Percentiles rank a stretch among this genome's conserved stretches.
These are phyloP conservation scores for Hypholoma sublateritium DNA, from an alignment of 768 basidiomycete genomes.

Conservation along the genomic window DNA sequence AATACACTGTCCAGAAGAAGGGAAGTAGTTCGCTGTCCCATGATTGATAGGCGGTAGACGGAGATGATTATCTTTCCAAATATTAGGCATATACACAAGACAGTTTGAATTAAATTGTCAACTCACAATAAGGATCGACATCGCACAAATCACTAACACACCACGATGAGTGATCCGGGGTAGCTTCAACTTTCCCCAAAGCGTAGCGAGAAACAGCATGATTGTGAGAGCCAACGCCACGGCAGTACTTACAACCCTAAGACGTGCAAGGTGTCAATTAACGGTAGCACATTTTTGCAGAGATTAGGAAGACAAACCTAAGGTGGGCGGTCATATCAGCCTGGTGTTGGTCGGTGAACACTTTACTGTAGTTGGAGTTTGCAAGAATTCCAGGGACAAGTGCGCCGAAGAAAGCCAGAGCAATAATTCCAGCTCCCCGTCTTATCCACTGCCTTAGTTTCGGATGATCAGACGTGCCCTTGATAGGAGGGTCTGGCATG, in stretches of 20 bases:
- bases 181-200: too few relatives aligned
- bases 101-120: too few relatives aligned
- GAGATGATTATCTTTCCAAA: slow-evolving; percentile 27
- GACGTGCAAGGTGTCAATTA: too few relatives aligned
- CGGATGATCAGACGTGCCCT: not conserved
- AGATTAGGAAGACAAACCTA: too few relatives aligned
- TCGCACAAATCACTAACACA: too few relatives aligned
- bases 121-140: too few relatives aligned
- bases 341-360: not conserved
- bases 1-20: slow-evolving; percentile 31
- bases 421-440: not conserved
- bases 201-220: too few relatives aligned
- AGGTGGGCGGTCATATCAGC: not conserved
- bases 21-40: slow-evolving; percentile 33
- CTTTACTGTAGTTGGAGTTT: not conserved
- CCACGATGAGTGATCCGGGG: too few relatives aligned
- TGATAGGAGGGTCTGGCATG: slow-evolving; percentile 7
- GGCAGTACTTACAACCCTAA: too few relatives aligned
- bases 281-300: too few relatives aligned
- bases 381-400: not conserved
- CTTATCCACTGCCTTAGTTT: not conserved
- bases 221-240: too few relatives aligned
- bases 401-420: not conserved
- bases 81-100: too few relatives aligned
- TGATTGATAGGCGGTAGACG: slow-evolving; percentile 40